Percentiles rank a stretch among this genome's conserved stretches.
Evolutionary conservation across 192 early-diverging fungal species (phyloP).

Genomic region (Geranomyces variabilis): DNA sequence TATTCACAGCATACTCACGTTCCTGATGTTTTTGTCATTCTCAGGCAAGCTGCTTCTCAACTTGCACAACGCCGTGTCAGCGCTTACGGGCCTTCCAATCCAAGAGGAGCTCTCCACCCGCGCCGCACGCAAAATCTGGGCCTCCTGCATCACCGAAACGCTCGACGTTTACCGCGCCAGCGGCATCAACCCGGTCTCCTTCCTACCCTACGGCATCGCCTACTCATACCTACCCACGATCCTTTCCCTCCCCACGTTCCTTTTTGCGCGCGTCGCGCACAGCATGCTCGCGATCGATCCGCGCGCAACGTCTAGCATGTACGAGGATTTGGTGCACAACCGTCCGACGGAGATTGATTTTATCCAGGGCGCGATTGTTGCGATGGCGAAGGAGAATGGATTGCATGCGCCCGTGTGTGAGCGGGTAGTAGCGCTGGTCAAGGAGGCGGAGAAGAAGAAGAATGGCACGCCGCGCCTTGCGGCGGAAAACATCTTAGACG

Average conservation of each 20-base stretch:
- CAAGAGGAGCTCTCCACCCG: slow-evolving; percentile 36
- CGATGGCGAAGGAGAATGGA: slow-evolving; percentile 32
- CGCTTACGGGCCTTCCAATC: slow-evolving; percentile 43
- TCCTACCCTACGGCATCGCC: slow-evolving; percentile 31
- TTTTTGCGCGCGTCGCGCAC: slow-evolving; percentile 29
- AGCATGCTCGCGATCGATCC: slow-evolving; percentile 39
- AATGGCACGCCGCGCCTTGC: slow-evolving; percentile 31
- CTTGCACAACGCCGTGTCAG: slow-evolving; percentile 51
- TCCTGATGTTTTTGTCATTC: no score
- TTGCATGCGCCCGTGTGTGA: slow-evolving; percentile 45
- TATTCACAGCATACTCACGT: not conserved
- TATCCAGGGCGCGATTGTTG: slow-evolving; percentile 47
- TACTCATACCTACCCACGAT: slow-evolving; percentile 30
- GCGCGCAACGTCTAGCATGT: slow-evolving; percentile 47
- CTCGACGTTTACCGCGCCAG: slow-evolving; percentile 38
- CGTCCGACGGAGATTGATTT: slow-evolving; percentile 50
- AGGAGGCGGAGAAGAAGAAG: slow-evolving; percentile 25
- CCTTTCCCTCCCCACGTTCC: slow-evolving; percentile 38
- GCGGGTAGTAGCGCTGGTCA: slow-evolving; percentile 32
- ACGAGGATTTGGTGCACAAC: slow-evolving; percentile 46
- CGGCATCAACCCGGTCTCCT: slow-evolving; percentile 46
- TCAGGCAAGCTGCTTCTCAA: slow-evolving; percentile 49
- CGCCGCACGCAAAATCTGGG: slow-evolving; percentile 36
- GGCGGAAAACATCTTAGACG: slow-evolving; percentile 41
- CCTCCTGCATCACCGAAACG: slow-evolving; percentile 44